Conservation (phyloP, 2,329 filamentous ascomycete species). For the Cladosporium halotolerans region DNA sequence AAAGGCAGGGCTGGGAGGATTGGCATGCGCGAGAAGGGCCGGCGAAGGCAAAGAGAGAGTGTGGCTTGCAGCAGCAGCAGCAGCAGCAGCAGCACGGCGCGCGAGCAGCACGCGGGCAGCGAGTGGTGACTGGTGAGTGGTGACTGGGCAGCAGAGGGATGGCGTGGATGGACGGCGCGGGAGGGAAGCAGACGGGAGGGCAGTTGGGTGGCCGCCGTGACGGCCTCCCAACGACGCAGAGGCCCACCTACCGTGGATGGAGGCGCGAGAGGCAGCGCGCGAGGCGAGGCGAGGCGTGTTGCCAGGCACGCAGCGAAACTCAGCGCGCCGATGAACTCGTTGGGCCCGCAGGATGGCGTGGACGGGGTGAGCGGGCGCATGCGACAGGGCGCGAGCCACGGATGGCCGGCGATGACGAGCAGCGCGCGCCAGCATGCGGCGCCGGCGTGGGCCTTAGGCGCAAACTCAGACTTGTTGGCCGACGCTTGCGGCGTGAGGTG, state of each 20-base stretch:
- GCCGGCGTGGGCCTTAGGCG: slow-evolving; percentile 5
- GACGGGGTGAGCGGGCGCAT: background rate
- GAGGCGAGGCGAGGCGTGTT: slow-evolving; percentile 2
- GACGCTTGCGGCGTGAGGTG: slow-evolving; percentile 1
- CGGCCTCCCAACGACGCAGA: slow-evolving; percentile 3
- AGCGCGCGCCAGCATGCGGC: slow-evolving; percentile 5
- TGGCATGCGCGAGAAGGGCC: slow-evolving; percentile 3
- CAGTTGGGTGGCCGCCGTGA: background rate
- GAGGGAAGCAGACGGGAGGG: background rate
- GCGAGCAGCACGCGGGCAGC: background rate
- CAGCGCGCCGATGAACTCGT: slow-evolving; percentile 1
- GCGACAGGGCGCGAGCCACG: slow-evolving; percentile 2
- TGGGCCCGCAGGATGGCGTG: background rate
- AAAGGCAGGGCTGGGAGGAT: background rate
- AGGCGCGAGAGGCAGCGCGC: background rate
- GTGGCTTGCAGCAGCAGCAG: slow-evolving; percentile 7
- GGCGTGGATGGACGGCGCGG: background rate
- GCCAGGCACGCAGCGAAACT: slow-evolving; percentile 8
- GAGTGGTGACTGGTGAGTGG: too few species aligned
- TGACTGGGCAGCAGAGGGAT: too few species aligned
- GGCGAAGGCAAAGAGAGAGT: background rate
- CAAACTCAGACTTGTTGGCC: slow-evolving; percentile 11
- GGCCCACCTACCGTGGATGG: slow-evolving; percentile 1
- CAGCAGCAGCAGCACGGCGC: background rate
- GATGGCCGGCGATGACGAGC: slow-evolving; percentile 9